Conservation (phyloP, 441 rosid genomes). For the Monsonia emarginata region DNA sequence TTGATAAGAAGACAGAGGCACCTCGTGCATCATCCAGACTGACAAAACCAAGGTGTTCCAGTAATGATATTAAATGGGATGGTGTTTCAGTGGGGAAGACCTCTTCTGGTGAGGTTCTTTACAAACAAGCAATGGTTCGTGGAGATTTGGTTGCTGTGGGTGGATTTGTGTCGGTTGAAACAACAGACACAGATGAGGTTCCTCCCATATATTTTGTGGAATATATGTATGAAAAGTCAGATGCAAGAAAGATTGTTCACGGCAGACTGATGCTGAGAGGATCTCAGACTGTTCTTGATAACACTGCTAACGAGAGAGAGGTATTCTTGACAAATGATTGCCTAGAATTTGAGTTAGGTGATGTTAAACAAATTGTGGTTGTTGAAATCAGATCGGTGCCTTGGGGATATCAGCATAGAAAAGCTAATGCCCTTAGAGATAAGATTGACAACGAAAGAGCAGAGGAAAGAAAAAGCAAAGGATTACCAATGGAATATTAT, state of each 20-base stretch:
- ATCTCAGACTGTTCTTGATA: conserved; percentile 54
- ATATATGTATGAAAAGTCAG: conserved; percentile 56
- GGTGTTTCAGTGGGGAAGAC: conserved; percentile 38
- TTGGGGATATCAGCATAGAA: conserved; percentile 63
- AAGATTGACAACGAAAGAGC: conserved; percentile 14
- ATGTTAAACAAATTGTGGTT: conserved; percentile 33
- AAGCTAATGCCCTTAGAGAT: conserved; percentile 14
- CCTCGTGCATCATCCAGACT: conserved; percentile 22
- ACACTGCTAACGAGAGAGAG: conserved; percentile 63
- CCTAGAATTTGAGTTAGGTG: conserved; percentile 36
- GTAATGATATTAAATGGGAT: conserved; percentile 43
- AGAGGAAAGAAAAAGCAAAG: background rate
- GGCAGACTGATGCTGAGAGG: conserved; percentile 57
- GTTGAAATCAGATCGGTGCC: conserved; percentile 43
- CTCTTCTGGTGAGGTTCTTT: conserved; percentile 40
- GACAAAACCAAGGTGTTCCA: conserved; percentile 24
- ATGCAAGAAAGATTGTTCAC: conserved; percentile 55
- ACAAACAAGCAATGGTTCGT: conserved; percentile 39
- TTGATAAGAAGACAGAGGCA: conserved; percentile 24
- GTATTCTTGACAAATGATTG: conserved; percentile 57
- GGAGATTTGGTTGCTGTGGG: conserved; percentile 50
- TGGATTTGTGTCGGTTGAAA: conserved; percentile 36
- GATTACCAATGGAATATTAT: conserved; percentile 13
- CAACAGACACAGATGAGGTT: conserved; percentile 31
- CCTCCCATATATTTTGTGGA: conserved; percentile 57